phyloP scores from a whole-genome alignment of 2,329 filamentous ascomycete species.

The Trichoderma hamatum region DNA sequence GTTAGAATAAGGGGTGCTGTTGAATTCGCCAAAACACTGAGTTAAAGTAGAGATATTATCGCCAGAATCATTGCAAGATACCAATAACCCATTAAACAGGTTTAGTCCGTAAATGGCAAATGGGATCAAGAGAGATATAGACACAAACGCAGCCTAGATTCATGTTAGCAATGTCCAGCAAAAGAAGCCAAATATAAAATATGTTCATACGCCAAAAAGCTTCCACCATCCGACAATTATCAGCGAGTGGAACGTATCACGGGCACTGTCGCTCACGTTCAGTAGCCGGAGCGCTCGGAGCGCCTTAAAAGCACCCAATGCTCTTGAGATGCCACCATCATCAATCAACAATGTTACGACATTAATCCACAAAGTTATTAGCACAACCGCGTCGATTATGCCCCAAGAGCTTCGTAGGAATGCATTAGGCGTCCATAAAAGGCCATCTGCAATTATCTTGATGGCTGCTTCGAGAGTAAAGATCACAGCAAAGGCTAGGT shows the following conservation, averaged over 20 bases:
- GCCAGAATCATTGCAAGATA: slow-evolving; percentile 69
- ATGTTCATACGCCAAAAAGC: slow-evolving; percentile 70
- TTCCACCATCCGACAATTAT: slow-evolving; percentile 96
- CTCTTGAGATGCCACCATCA: slow-evolving; percentile 82
- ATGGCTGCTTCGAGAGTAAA: slow-evolving; percentile 86
- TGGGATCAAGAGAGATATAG: slow-evolving; percentile 88
- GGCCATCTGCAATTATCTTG: slow-evolving; percentile 92
- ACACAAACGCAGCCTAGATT: slow-evolving; percentile 78
- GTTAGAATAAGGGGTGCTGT: slow-evolving; percentile 70
- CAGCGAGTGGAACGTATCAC: slow-evolving; percentile 95
- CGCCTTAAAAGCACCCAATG: slow-evolving; percentile 96
- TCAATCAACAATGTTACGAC: slow-evolving; percentile 80
- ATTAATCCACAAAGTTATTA: slow-evolving; percentile 94
- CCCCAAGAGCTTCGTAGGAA: slow-evolving; percentile 98
- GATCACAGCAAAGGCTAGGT: slow-evolving; percentile 83
- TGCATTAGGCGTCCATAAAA: slow-evolving; percentile 96
- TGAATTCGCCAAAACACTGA: slow-evolving; percentile 84
- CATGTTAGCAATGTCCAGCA: slow-evolving; percentile 24
- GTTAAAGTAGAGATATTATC: slow-evolving; percentile 58
- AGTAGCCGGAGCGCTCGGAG: slow-evolving; percentile 86
- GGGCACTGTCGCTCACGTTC: slow-evolving; percentile 93
- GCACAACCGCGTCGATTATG: slow-evolving; percentile 87
- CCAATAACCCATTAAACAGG: slow-evolving; percentile 82
- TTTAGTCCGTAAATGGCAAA: slow-evolving; percentile 97
- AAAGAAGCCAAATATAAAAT: background rate